These are phyloP conservation scores for Penicillium verrucosum DNA, from an alignment of 2,329 filamentous ascomycete genomes.

Conservation along the genomic window DNA sequence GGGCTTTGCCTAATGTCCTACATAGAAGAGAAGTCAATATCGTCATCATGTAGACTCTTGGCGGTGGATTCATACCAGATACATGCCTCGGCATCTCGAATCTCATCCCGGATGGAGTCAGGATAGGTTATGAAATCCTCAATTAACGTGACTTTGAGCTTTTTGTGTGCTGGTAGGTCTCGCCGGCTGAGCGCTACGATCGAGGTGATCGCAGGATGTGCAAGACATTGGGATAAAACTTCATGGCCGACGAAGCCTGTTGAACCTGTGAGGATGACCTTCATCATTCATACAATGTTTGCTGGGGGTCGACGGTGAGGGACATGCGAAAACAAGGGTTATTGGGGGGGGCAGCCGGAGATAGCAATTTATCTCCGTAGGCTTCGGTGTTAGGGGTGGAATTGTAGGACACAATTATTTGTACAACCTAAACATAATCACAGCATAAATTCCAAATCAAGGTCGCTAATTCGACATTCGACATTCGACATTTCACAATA, in stretches of 20 bases:
- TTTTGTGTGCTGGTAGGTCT: slow-evolving; percentile 45
- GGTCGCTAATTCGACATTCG: neutral
- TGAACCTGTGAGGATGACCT: slow-evolving; percentile 18
- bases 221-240: slow-evolving; percentile 52
- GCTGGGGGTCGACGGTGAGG: neutral
- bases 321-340: neutral
- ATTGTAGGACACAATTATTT: neutral
- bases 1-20: slow-evolving; percentile 16
- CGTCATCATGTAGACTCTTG: neutral
- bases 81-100: slow-evolving; percentile 46
- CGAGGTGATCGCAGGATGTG: slow-evolving; percentile 50
- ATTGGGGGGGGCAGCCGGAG: neutral
- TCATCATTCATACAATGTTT: slow-evolving; percentile 13
- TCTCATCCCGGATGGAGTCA: slow-evolving; percentile 39
- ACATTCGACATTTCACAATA: neutral
- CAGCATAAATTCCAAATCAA: neutral
- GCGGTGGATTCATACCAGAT: slow-evolving; percentile 38
- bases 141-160: slow-evolving; percentile 51
- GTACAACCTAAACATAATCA: neutral
- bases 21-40: neutral
- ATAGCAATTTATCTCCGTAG: neutral
- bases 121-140: slow-evolving; percentile 56
- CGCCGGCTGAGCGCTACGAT: slow-evolving; percentile 52
- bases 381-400: neutral
- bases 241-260: slow-evolving; percentile 31